Base-by-base conservation (phyloP, 257 asterid genomes). In the Solanum chilense region DNA sequence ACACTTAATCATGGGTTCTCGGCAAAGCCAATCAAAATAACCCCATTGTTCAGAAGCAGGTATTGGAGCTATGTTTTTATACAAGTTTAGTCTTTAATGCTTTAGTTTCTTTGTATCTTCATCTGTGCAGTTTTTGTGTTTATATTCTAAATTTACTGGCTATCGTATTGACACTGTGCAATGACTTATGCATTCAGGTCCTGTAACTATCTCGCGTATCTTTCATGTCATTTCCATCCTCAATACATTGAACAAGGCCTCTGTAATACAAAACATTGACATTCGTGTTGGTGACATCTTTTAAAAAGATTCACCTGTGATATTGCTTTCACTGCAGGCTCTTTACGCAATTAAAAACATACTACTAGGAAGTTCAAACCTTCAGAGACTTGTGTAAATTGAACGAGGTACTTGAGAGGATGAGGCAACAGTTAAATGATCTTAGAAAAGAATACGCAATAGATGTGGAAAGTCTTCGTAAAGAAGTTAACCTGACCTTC, bases 11-110 rank as follows among this genome's bases (percentile, higher is more conserved):
- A n/a, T 92, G 95, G 96, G 85, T 94, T 83, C 92, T 96, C 88
- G 98, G 98, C 83, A 94, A 94, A 94, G 98, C 98, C 82, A 90
- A 98, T 90, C 99, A 96, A 90, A 96, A 95, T 86, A 95, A 95
- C 90, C 97, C 91, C 41, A 52, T 88, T 86, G 94, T 95, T 87
- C 98, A 96, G 92, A 92, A 92, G 87, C 98, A 96, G 98, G 99
- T 95, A 88, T 39, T 47, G 27, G 27, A 44, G 56, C 41, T 47
- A 68, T 82, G 37, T 45, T 74, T 81, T 70, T 83, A 77, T 49
- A 81, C 85, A 49, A 49, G 7, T 81, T 81, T 15, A 12, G 18
- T 85, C 42, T 70, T 29, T n/a, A 83, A 83, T 90, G 73, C 66
- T 52, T 70, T 68, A 81, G 76, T 58, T 58, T 83, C 15, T 14